Conservation (phyloP, 441 rosid species). For the Isatis lusitanica region DNA sequence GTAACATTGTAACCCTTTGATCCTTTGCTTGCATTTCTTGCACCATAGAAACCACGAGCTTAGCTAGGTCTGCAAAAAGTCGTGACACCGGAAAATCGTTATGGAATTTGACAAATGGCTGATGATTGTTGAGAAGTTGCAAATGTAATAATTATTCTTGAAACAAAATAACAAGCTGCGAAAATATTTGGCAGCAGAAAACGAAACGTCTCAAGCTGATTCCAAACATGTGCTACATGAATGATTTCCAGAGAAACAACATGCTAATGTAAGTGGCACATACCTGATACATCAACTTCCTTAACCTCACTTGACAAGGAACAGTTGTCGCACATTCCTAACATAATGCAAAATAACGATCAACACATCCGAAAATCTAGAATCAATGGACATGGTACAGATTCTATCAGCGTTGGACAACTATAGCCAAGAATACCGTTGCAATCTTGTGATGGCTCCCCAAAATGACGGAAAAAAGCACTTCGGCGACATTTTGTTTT, state of each 20-base stretch:
- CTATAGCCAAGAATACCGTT: conserved; percentile 52
- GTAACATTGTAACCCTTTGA: conserved; percentile 84
- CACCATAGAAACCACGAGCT: conserved; percentile 68
- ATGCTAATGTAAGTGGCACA: conserved; percentile 24
- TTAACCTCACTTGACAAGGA: conserved; percentile 63
- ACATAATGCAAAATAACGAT: conserved; percentile 20
- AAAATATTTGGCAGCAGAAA: not conserved
- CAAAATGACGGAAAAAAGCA: conserved; percentile 83
- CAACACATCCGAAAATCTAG: conserved; percentile 22
- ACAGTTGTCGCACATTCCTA: conserved; percentile 97
- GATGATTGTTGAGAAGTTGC: not conserved
- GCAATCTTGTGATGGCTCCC: conserved; percentile 90
- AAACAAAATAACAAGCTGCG: not conserved
- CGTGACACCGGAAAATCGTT: not conserved
- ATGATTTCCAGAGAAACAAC: not conserved
- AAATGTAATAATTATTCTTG: not conserved
- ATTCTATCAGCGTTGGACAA: not conserved
- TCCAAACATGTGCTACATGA: conserved; percentile 6
- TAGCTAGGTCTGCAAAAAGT: conserved; percentile 58
- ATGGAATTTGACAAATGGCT: not conserved
- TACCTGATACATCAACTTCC: conserved; percentile 81
- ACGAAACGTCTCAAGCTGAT: not conserved
- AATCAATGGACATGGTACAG: not conserved
- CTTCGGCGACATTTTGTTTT: conserved; percentile 83
- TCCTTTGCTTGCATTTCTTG: conserved; percentile 71